These are phyloP conservation scores for Thielaviopsis populi DNA, from an alignment of 2,329 filamentous ascomycete species.

Conservation along the genomic window DNA sequence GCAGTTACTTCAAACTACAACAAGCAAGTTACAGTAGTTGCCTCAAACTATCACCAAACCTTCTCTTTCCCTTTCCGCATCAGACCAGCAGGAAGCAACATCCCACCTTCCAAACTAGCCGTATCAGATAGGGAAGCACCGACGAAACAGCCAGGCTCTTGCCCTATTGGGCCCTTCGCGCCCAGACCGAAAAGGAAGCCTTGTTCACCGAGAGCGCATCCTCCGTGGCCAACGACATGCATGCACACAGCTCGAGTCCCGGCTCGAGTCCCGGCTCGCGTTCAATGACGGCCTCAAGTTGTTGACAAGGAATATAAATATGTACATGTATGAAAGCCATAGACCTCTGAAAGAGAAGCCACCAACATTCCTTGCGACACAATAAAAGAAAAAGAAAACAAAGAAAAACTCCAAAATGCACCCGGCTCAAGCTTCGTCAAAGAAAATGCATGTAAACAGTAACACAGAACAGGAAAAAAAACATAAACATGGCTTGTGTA, in stretches of 20 bases:
- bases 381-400: background rate
- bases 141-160: no score
- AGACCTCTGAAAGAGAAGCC: background rate
- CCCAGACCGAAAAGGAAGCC: background rate
- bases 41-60: background rate
- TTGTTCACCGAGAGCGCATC: background rate
- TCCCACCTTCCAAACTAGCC: background rate
- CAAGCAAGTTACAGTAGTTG: background rate
- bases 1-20: background rate
- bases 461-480: background rate
- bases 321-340: background rate
- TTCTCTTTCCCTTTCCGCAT: background rate
- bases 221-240: no score
- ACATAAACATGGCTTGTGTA: constrained; percentile 1
- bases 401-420: background rate
- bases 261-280: no score
- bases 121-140: background rate
- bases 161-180: no score
- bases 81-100: background rate
- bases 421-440: background rate
- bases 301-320: background rate
- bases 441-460: background rate
- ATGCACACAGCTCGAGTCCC: no score
- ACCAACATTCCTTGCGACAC: background rate
- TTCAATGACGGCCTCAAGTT: background rate